Conservation (phyloP, 441 rosid species). For the Syzygium malaccense region DNA sequence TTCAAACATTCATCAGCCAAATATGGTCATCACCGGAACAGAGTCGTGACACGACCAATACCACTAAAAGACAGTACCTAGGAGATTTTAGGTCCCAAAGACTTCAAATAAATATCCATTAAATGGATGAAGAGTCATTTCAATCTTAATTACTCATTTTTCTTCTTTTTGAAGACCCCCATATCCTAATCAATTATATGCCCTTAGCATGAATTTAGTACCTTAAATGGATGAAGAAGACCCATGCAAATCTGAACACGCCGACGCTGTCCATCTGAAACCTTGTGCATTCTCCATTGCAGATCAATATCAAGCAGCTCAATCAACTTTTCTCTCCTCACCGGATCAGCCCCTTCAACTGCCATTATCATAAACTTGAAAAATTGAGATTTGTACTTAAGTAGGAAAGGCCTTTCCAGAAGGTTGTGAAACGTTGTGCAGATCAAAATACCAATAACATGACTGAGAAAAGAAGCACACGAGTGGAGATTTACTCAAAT, state of each 20-base stretch:
- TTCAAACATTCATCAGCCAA: neutral
- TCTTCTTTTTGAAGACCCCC: neutral
- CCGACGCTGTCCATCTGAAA: conserved; percentile 70
- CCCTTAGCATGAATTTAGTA: neutral
- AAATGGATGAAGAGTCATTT: neutral
- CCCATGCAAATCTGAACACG: conserved; percentile 83
- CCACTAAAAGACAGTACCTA: neutral
- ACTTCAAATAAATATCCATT: neutral
- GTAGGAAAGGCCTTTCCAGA: neutral
- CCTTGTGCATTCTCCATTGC: conserved; percentile 78
- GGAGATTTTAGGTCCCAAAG: neutral
- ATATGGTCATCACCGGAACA: neutral
- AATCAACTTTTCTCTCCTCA: conserved; percentile 57
- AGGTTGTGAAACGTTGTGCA: neutral
- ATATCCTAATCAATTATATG: neutral
- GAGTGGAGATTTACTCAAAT: neutral
- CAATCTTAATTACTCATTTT: neutral
- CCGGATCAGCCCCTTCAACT: conserved; percentile 79
- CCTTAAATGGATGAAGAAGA: conserved; percentile 71
- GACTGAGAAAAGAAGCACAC: neutral
- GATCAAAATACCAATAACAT: neutral
- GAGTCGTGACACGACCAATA: neutral
- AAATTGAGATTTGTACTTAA: neutral
- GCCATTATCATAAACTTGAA: neutral
- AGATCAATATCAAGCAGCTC: conserved; percentile 72